Evolutionary conservation across 768 basidiomycete species (phyloP), one percentile per base, ranked within the genome.

Genomic region (Lactarius deliciosus): DNA sequence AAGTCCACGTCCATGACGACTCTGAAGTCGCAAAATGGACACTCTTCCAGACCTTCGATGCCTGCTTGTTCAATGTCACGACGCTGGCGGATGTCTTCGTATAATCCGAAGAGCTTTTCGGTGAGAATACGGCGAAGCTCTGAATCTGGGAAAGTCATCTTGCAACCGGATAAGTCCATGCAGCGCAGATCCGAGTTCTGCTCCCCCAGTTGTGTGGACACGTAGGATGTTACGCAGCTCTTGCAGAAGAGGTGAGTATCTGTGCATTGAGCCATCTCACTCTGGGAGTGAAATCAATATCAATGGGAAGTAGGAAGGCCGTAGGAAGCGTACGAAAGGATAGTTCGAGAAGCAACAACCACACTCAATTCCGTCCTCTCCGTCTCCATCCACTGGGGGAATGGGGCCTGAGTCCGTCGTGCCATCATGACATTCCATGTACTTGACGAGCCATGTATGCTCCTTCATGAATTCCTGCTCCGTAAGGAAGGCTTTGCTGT

Each of bases 21-120:
- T 65, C 86, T 90, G 78, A 85, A 97, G 53, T 94, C 92, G 77
- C 95, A 97, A 70, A 89, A 92, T 5, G 95, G 95, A 74, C 95
- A 97, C 71, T 90, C 90, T 75, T 95, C 94, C 15, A 96, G 79
- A 5, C 86, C 86, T 56, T 92, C 91, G 41, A 97, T 73, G 2
- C 82, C 86, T 20, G 94, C 94, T 0, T 82, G 85, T 64, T 89
- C 86, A 38, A 96, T 85, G 70, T 94, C 91, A 74, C 91, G 89
- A 43, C 83, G 84, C 73, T 91, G 90, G 69, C 85, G 85, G 34
- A 94, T 84, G 34, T 89, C 82, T 64, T 90, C 85, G 71, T 90
- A 94, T 13, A 94, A 79, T 32, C 78, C 80, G 68, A 90, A 79
- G 5, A 92, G 81, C 74, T 90, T 92, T 5, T 77, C 74, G 1